phyloP scores from a whole-genome alignment of 2,329 filamentous ascomycete species.

The Cladosporium sp. region DNA sequence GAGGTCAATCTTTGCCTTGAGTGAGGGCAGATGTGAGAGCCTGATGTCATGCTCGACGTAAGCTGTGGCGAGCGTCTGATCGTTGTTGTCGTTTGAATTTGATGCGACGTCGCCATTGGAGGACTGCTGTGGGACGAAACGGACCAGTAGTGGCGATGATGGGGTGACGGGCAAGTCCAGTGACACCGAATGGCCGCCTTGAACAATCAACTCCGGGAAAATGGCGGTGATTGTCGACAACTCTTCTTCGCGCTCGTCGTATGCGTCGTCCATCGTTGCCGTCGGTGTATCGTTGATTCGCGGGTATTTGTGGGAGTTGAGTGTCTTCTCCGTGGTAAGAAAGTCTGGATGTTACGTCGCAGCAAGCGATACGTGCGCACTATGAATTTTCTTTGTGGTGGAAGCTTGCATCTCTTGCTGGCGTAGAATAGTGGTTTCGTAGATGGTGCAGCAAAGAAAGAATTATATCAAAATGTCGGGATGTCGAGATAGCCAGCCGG shows the following conservation, averaged over 20 bases:
- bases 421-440: too few relatives aligned
- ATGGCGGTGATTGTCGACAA: conserved; percentile 62
- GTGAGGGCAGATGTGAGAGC: conserved; percentile 59
- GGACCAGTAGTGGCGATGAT: conserved; percentile 50
- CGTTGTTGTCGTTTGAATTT: conserved; percentile 19
- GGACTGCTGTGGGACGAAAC: conserved; percentile 30
- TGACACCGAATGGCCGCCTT: conserved; percentile 52
- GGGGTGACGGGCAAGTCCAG: conserved; percentile 61
- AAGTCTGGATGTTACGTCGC: not conserved
- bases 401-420: not conserved
- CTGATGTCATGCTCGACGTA: conserved; percentile 45
- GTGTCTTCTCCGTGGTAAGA: not conserved
- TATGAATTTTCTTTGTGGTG: not conserved
- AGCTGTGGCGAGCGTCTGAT: not conserved
- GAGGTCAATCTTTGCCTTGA: conserved; percentile 56
- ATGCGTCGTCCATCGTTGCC: conserved; percentile 37
- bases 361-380: not conserved
- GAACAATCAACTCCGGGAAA: conserved; percentile 60
- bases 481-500: not conserved
- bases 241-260: conserved; percentile 63
- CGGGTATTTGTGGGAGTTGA: not conserved
- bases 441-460: too few relatives aligned
- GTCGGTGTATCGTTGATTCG: not conserved
- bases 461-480: not conserved
- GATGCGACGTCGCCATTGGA: conserved; percentile 15